Conservation (phyloP, 2,329 filamentous ascomycete genomes). For the Phaeosphaeriaceae sp. region DNA sequence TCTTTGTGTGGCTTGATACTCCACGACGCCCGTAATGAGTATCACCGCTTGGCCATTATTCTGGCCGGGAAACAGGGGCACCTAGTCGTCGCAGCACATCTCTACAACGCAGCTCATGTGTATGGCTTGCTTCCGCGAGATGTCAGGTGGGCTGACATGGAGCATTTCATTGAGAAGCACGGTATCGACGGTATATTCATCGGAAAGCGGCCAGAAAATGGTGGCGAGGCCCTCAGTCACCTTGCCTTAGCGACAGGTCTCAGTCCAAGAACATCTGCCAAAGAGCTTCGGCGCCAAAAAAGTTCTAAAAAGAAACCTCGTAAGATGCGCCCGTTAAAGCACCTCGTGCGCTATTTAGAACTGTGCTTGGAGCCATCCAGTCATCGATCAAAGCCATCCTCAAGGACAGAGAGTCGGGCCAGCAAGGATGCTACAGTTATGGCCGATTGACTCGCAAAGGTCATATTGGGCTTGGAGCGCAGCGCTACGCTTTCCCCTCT, state of each 20-base stretch:
- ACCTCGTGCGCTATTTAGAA: too few species aligned
- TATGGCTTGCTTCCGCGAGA: neutral
- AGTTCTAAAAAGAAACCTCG: too few species aligned
- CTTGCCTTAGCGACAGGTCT: neutral
- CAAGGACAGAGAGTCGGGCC: too few species aligned
- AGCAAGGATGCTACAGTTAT: neutral
- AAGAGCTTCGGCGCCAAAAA: neutral
- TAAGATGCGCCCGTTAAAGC: too few species aligned
- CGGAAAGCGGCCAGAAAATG: neutral
- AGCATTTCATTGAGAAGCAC: neutral
- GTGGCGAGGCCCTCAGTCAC: neutral
- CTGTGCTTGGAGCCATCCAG: too few species aligned
- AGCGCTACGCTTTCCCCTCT: neutral
- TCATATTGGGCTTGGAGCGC: neutral
- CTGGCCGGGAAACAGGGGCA: neutral
- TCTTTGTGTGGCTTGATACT: neutral
- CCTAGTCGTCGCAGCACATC: slow-evolving; percentile 3
- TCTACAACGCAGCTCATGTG: slow-evolving; percentile 10
- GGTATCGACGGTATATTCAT: neutral
- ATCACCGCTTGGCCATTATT: neutral
- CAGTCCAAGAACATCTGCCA: neutral
- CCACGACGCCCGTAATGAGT: neutral
- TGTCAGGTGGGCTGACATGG: slow-evolving; percentile 1
- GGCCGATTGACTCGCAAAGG: neutral
- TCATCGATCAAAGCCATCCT: too few species aligned